Evolutionary conservation across 2,329 filamentous ascomycete species (phyloP), one percentile per base, ranked within the genome.

Genomic region (Hymenoscyphus occultus): DNA sequence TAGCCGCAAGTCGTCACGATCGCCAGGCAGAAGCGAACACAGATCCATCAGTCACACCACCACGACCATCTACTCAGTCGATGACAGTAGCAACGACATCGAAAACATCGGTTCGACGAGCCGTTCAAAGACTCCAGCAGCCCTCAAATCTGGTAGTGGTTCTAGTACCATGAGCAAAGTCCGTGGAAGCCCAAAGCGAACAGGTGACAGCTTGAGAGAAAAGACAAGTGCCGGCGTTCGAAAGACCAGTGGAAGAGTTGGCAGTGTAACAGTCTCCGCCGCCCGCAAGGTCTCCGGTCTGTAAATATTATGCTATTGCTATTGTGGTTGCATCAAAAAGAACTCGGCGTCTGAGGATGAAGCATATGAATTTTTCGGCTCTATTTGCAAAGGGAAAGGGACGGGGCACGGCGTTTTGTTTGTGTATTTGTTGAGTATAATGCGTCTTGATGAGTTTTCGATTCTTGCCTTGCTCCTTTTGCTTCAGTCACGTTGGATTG

Each of bases 31-130:
- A 72, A 83, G 76, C 60, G 86, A 87, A 64, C 90, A 82, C 63
- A 84, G 91, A 59, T 90, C 92, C 0, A 84, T 90, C 64, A 93
- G 90, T 76, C 89, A 86, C 3, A 89, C 88, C 2, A 89, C 88
- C 2, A 90, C 90, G 0, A 88, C 89, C 2, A 87, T 86, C 65
- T 88, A 87, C 72, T 81, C 82, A 31, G 83, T 89, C 64, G 86
- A 90, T 69, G 86, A 89, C 71, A 83, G 86, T 13, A 88, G 86
- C 22, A 85, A 90, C 66, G 90, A 92, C 70, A 84, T 85, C 12
- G 90, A 92, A 75, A 92, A 92, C 71, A 83, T 89, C 75, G 87
- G 87, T 39, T 77, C 80, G 31, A 68, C 73, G 45, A 16, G 61
- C 63, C 74, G 77, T 73, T 71, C 81, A 39, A 85, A 87, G 67